phyloP scores from a whole-genome alignment of 1,139 yeast species.

The Hemisphaericaspora lyxosophila region DNA sequence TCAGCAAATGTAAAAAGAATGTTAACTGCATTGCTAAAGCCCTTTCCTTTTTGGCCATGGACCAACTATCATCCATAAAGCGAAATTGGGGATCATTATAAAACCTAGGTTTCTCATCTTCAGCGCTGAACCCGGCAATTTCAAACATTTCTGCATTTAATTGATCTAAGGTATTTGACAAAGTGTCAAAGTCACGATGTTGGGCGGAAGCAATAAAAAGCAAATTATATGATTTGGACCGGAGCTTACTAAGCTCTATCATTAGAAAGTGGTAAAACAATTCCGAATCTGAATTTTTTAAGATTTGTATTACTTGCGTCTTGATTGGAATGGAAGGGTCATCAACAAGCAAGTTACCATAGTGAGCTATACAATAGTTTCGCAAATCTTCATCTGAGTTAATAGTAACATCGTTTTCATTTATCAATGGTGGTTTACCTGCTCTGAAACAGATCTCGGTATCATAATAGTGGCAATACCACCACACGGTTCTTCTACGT shows the following conservation, averaged over 20 bases:
- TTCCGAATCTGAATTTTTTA: not conserved
- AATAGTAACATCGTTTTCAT: slow-evolving; percentile 49
- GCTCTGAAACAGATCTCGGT: slow-evolving; percentile 52
- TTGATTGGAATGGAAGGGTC: not conserved
- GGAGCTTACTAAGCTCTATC: slow-evolving; percentile 24
- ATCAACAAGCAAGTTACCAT: not conserved
- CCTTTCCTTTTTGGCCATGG: slow-evolving; percentile 14
- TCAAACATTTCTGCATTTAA: slow-evolving; percentile 24
- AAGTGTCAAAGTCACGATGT: slow-evolving; percentile 17
- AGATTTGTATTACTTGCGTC: not conserved
- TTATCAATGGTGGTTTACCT: slow-evolving; percentile 62
- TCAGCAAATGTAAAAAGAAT: slow-evolving; percentile 36
- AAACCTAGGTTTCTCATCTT: slow-evolving; percentile 23
- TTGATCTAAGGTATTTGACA: slow-evolving; percentile 18
- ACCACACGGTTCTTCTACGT: slow-evolving; percentile 50
- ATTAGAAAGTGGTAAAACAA: slow-evolving; percentile 15
- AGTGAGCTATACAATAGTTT: slow-evolving; percentile 5
- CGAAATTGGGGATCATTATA: slow-evolving; percentile 26
- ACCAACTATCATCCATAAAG: slow-evolving; percentile 5
- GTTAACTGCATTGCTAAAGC: slow-evolving; percentile 26
- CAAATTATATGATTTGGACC: slow-evolving; percentile 28
- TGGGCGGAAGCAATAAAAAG: slow-evolving; percentile 31
- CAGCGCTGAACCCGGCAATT: slow-evolving; percentile 16
- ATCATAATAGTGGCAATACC: slow-evolving; percentile 56
- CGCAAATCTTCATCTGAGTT: slow-evolving; percentile 17